Conservation (phyloP, 2,329 filamentous ascomycete species). For the Hymenoscyphus albidus region DNA sequence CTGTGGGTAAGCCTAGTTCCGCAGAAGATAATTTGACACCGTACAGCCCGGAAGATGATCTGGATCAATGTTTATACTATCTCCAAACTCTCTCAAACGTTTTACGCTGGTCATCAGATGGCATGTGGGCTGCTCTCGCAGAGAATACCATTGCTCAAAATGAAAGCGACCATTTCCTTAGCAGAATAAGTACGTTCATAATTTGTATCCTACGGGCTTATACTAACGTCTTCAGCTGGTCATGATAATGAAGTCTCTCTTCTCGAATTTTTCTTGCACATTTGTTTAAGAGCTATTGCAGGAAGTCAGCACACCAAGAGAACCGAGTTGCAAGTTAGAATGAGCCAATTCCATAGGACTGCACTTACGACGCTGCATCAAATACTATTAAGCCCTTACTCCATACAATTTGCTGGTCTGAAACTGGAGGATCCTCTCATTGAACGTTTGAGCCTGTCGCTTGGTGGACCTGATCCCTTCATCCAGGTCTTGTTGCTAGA, state of each 20-base stretch:
- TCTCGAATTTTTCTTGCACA: constrained; percentile 64
- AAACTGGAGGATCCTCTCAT: constrained; percentile 70
- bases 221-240: constrained; percentile 40
- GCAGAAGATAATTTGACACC: constrained; percentile 28
- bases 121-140: constrained; percentile 67
- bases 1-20: constrained; percentile 20
- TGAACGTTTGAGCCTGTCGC: constrained; percentile 58
- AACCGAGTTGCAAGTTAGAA: constrained; percentile 43
- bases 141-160: constrained; percentile 53
- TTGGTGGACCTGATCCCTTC: constrained; percentile 60
- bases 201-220: neutral
- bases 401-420: constrained; percentile 54
- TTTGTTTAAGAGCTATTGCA: constrained; percentile 61
- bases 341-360: constrained; percentile 66
- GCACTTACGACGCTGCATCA: constrained; percentile 68
- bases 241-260: constrained; percentile 56
- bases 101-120: constrained; percentile 62
- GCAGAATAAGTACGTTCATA: constrained; percentile 46
- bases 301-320: constrained; percentile 38
- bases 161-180: constrained; percentile 43
- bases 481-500: constrained; percentile 77
- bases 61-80: constrained; percentile 75
- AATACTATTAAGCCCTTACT: constrained; percentile 62
- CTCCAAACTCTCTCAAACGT: constrained; percentile 71
- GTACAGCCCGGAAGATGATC: constrained; percentile 59